Evolutionary conservation across 2,329 filamentous ascomycete species (phyloP).

Genomic region (Alternaria sp.): DNA sequence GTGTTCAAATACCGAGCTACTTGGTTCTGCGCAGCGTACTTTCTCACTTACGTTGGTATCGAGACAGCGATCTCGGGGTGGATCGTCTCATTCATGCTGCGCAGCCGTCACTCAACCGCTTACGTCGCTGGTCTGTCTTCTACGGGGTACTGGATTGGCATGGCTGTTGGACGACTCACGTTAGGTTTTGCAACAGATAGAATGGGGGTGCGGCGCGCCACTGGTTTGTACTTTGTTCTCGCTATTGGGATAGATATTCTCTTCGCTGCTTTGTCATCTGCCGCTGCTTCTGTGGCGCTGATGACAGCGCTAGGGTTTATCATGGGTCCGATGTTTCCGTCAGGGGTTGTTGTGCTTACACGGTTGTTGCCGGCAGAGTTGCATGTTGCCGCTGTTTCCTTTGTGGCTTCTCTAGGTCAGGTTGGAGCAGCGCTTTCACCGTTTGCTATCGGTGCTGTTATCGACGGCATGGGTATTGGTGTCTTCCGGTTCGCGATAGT

Average conservation of each 20-base stretch:
- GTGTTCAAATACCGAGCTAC: constrained; percentile 49
- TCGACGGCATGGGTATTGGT: constrained; percentile 51
- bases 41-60: constrained; percentile 57
- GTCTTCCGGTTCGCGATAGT: constrained; percentile 49
- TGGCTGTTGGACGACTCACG: constrained; percentile 52
- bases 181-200: constrained; percentile 41
- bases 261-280: constrained; percentile 30
- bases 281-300: constrained; percentile 39
- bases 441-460: constrained; percentile 55
- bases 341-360: constrained; percentile 52
- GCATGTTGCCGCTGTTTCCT: constrained; percentile 56
- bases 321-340: constrained; percentile 56
- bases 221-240: constrained; percentile 33
- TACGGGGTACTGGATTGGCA: constrained; percentile 57
- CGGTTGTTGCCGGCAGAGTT: constrained; percentile 51
- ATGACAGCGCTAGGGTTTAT: constrained; percentile 51
- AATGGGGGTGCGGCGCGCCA: constrained; percentile 40
- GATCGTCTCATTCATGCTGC: constrained; percentile 58
- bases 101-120: constrained; percentile 49
- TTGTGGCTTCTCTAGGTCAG: constrained; percentile 57
- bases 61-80: constrained; percentile 58
- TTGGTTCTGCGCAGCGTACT: constrained; percentile 56
- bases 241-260: constrained; percentile 30
- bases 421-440: constrained; percentile 56
- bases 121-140: constrained; percentile 54